Evolutionary conservation across 2,329 filamentous ascomycete species (phyloP).

Genomic region (Aspergillus aculeatus): DNA sequence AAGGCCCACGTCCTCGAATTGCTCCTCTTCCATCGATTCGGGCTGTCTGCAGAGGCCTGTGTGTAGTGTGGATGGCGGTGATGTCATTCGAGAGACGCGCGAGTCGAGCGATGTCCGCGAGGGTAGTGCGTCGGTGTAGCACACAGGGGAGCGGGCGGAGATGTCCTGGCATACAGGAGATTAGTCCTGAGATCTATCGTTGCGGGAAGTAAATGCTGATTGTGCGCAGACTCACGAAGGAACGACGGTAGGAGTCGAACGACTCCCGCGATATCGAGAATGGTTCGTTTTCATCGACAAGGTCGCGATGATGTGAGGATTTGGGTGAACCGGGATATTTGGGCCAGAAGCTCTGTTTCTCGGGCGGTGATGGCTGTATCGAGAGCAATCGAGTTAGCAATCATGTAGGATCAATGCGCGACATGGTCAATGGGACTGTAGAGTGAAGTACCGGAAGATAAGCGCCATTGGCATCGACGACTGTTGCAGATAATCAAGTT

Average conservation of each 20-base stretch:
- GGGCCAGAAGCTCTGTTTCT: slow-evolving; percentile 78
- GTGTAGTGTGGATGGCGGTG: slow-evolving; percentile 61
- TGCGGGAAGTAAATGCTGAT: slow-evolving; percentile 4
- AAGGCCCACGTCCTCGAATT: slow-evolving; percentile 87
- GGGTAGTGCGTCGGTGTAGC: slow-evolving; percentile 56
- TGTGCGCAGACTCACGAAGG: slow-evolving; percentile 67
- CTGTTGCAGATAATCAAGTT: slow-evolving; percentile 51
- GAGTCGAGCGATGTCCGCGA: slow-evolving; percentile 81
- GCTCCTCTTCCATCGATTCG: slow-evolving; percentile 69
- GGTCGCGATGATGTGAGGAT: slow-evolving; percentile 60
- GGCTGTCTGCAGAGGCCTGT: slow-evolving; percentile 53
- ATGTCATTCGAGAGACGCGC: slow-evolving; percentile 61
- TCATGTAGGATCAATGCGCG: not conserved
- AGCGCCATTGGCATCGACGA: slow-evolving; percentile 92
- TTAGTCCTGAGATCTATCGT: slow-evolving; percentile 10
- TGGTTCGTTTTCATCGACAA: slow-evolving; percentile 79
- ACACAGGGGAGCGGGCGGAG: slow-evolving; percentile 77
- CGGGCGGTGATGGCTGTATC: slow-evolving; percentile 76
- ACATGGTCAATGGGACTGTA: not conserved
- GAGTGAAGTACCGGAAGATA: slow-evolving; percentile 73
- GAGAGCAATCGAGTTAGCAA: slow-evolving; percentile 8
- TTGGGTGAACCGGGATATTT: slow-evolving; percentile 49
- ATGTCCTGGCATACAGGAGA: slow-evolving; percentile 66
- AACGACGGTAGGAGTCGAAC: slow-evolving; percentile 93
- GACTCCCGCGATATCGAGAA: slow-evolving; percentile 96